These are phyloP conservation scores for Phytophthora gonapodyides DNA, from an alignment of 352 stramenopile species.

Conservation along the genomic window DNA sequence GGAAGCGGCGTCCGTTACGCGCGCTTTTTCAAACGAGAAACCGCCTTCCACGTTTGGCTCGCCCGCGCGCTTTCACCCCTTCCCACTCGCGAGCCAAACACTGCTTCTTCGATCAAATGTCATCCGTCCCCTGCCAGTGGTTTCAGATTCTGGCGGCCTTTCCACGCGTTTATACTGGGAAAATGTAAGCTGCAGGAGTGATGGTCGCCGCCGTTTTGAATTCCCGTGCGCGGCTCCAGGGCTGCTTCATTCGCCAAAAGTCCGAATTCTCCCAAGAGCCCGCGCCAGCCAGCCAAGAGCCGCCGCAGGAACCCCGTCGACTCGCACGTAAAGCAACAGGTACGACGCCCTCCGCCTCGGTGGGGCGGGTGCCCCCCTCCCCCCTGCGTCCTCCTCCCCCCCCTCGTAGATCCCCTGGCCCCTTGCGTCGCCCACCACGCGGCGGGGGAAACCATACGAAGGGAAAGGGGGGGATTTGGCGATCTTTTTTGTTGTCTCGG, in stretches of 20 bases:
- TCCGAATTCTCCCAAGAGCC: conserved; percentile 75
- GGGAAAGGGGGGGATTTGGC: conserved; percentile 26
- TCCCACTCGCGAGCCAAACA: conserved; percentile 22
- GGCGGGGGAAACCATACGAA: conserved; percentile 25
- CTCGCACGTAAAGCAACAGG: conserved; percentile 51
- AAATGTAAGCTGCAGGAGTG: conserved; percentile 29
- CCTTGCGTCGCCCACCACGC: not conserved
- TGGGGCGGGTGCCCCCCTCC: not conserved
- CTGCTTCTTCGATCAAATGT: not conserved
- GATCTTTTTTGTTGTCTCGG: conserved; percentile 26
- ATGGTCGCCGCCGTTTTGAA: conserved; percentile 30
- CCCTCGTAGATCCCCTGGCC: not conserved
- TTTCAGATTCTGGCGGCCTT: conserved; percentile 26
- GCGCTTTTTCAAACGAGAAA: conserved; percentile 42
- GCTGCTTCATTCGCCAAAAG: conserved; percentile 89
- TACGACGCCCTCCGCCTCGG: conserved; percentile 25
- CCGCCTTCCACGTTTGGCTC: conserved; percentile 26
- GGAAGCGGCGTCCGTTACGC: conserved; percentile 36
- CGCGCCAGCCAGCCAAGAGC: conserved; percentile 74
- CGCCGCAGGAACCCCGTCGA: conserved; percentile 37
- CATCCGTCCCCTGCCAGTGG: conserved; percentile 24
- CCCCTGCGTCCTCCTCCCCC: conserved; percentile 1
- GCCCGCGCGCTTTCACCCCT: conserved; percentile 16
- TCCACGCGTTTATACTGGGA: conserved; percentile 8
- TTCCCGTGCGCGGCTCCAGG: conserved; percentile 32